A percentile compares a stretch with the other conserved stretches of the same genome.
These are phyloP conservation scores for Theobroma cacao DNA, from an alignment of 345 rosid genomes.

Conservation along the genomic window DNA sequence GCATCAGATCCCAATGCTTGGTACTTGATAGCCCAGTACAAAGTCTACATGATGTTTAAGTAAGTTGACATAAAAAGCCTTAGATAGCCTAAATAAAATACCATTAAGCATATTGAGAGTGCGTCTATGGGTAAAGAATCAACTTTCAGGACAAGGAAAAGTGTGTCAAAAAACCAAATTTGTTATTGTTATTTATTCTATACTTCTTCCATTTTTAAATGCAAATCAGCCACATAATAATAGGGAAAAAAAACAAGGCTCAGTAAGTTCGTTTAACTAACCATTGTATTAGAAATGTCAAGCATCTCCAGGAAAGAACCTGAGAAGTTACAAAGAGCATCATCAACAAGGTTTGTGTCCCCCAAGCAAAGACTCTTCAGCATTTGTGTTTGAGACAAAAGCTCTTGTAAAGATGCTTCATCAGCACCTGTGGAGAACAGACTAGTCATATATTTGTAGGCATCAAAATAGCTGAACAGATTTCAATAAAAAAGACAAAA, in stretches of 20 bases:
- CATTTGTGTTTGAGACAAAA: conserved; percentile 43
- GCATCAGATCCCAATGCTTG: background rate
- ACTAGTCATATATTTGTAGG: conserved; percentile 1
- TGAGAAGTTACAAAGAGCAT: conserved; percentile 49
- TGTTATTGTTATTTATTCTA: background rate
- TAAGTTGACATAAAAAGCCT: background rate
- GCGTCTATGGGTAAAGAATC: background rate
- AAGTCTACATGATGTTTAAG: background rate
- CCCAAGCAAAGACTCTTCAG: conserved; percentile 69
- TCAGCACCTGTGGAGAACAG: conserved; percentile 47
- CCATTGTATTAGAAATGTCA: conserved; percentile 73
- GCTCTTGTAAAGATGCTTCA: conserved; percentile 40
- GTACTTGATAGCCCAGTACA: background rate
- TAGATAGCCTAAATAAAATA: conserved; percentile 6
- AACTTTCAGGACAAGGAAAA: background rate
- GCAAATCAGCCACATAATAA: background rate
- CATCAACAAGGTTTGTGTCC: conserved; percentile 54
- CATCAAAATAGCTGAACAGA: background rate
- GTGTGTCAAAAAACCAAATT: background rate
- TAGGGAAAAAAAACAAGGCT: background rate
- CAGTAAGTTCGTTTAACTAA: conserved; percentile 32
- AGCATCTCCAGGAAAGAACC: conserved; percentile 72
- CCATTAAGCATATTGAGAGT: background rate
- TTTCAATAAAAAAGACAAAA: background rate
- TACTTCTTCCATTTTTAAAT: background rate